Percentiles rank a stretch among this genome's conserved stretches.
These are phyloP conservation scores for Orbilia ellipsospora DNA, from an alignment of 2,329 filamentous ascomycete species.

Conservation along the genomic window DNA sequence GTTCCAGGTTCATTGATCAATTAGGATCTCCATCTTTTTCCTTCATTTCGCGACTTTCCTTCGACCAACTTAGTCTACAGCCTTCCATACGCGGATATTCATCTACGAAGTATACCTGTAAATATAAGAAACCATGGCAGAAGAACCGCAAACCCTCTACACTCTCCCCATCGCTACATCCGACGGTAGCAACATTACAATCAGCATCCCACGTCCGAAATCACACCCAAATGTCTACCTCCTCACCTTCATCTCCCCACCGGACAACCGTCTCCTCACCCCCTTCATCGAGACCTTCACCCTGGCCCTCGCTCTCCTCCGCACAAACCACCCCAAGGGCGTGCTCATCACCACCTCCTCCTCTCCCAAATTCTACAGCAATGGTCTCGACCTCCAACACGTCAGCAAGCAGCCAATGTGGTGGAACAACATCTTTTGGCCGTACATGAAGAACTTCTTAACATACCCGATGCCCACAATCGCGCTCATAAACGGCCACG, in stretches of 20 bases:
- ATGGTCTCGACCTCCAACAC: slow-evolving; percentile 80
- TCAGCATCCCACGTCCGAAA: slow-evolving; percentile 69
- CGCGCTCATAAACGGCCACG: slow-evolving; percentile 81
- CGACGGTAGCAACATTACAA: slow-evolving; percentile 70
- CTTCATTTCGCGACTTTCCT: slow-evolving; percentile 9
- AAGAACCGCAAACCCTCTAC: slow-evolving; percentile 61
- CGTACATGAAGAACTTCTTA: slow-evolving; percentile 68
- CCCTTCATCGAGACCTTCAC: slow-evolving; percentile 75
- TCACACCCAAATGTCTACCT: slow-evolving; percentile 71
- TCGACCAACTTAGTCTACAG: background rate
- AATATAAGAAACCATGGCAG: slow-evolving; percentile 68
- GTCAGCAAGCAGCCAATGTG: slow-evolving; percentile 70
- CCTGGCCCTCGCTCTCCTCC: slow-evolving; percentile 78
- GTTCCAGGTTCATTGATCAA: slow-evolving; percentile 19
- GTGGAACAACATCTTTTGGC: slow-evolving; percentile 71
- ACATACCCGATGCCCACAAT: slow-evolving; percentile 84
- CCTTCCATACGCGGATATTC: too few relatives aligned
- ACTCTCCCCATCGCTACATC: slow-evolving; percentile 57
- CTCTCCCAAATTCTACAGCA: slow-evolving; percentile 83
- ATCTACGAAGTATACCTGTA: background rate
- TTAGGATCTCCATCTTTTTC: background rate
- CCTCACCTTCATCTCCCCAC: slow-evolving; percentile 75
- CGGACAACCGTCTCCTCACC: slow-evolving; percentile 80
- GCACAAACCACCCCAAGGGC: slow-evolving; percentile 74
- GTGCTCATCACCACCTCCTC: slow-evolving; percentile 81